These are phyloP conservation scores for Paradendryphiella salina DNA, from an alignment of 2,329 filamentous ascomycete genomes.

Conservation along the genomic window DNA sequence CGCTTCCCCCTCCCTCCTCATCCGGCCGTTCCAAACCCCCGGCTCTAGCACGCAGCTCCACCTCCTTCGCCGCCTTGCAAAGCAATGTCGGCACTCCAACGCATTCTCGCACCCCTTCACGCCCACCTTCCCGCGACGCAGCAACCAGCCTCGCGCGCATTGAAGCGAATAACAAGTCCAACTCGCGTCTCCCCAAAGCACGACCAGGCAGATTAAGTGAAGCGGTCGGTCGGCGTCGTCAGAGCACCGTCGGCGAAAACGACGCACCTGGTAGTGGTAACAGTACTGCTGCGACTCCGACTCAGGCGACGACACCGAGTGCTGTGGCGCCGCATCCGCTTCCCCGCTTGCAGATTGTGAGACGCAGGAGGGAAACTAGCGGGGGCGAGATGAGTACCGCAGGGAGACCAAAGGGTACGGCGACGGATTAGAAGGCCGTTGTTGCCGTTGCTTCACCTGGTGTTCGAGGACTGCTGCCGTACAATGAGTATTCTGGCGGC, in stretches of 20 bases:
- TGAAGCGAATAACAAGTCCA: conserved; percentile 26
- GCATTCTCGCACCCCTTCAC: conserved; percentile 23
- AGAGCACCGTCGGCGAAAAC: conserved; percentile 36
- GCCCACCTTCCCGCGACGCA: conserved; percentile 39
- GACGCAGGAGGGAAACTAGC: conserved; percentile 41
- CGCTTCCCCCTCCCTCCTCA: conserved; percentile 26
- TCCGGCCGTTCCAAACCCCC: conserved; percentile 25
- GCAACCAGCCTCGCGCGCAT: conserved; percentile 30
- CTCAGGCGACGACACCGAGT: background rate
- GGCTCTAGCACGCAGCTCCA: conserved; percentile 32
- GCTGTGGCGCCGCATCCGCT: conserved; percentile 34
- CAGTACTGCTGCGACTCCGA: background rate
- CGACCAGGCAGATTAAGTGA: conserved; percentile 38
- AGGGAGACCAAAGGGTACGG: conserved; percentile 19
- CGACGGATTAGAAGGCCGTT: conserved; percentile 21
- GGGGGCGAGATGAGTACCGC: conserved; percentile 44
- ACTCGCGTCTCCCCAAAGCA: conserved; percentile 39
- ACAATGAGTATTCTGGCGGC: background rate
- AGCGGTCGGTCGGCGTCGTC: conserved; percentile 30
- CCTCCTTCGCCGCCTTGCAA: conserved; percentile 32
- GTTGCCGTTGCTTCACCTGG: background rate
- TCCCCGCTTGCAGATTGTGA: conserved; percentile 40
- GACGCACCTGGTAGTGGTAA: conserved; percentile 11
- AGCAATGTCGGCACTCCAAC: conserved; percentile 18
- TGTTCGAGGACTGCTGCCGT: background rate